Base-by-base conservation (phyloP, 2,329 filamentous ascomycete genomes). In the Zymoseptoria brevis region DNA sequence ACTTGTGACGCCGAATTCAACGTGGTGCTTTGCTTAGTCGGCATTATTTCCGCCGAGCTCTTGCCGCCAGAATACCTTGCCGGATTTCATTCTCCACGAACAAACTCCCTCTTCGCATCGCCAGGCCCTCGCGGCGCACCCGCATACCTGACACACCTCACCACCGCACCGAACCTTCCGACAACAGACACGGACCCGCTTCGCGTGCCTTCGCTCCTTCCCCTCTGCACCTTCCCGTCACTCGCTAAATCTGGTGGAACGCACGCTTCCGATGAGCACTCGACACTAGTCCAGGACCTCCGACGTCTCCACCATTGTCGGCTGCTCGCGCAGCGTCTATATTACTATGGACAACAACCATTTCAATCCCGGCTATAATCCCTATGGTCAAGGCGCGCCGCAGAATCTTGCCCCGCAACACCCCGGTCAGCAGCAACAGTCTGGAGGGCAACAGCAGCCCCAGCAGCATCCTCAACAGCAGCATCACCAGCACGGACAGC, bases 351-450 rank as follows among this genome's bases (percentile, higher is more conserved):
- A 68, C 56, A 58, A 56, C 59, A 64, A 64, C 58, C 64, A 66
- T 55, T 68, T 66, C 62, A 60, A 65, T 56, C 61, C 64, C 56
- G 62, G 61, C 60, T 68, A 69, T 57, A 64, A 67, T 57, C 63
- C 67, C n/a, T 66, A 66, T 53, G 56, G 59, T 54, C 61, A 60
- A 21, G 30, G 22, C 52, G 55, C 51, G 45, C 21, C 55, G 55
- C 59, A 57, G 35, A 58, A 58, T 26, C 53, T 58, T 55, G 59
- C 59, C 59, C 59, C 59, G 56, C 59, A 57, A 50, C 55, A 52
- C 50, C 51, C 56, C 52, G 55, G 54, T 59, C 62, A 61, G 58
- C 62, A 60, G 54, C 55, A 57, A 52, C 59, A 57, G 35, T 55
- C 59, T n/a, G 19, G 26, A 16, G 26, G 24, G 41, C 62, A 57